A percentile compares a stretch with the other conserved stretches of the same genome.
phyloP scores from a whole-genome alignment of 106 monocot species.

The Dioscorea alata region DNA sequence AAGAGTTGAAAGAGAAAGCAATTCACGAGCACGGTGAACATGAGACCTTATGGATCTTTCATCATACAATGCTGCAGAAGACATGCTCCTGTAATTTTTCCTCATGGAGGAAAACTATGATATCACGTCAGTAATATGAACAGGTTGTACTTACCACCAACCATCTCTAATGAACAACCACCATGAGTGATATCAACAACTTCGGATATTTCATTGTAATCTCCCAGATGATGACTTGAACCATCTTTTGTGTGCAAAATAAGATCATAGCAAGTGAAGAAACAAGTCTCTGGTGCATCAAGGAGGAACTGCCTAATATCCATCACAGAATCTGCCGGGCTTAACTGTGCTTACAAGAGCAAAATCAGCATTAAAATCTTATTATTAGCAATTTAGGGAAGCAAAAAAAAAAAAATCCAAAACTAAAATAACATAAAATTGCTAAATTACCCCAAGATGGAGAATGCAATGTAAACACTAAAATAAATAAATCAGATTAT shows the following conservation, averaged over 20 bases:
- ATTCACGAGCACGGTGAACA: constrained; percentile 64
- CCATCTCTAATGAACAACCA: constrained; percentile 85
- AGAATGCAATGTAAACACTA: neutral
- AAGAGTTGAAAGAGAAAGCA: constrained; percentile 70
- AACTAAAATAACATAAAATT: neutral
- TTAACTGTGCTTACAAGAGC: constrained; percentile 56
- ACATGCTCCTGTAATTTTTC: neutral
- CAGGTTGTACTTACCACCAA: constrained; percentile 50
- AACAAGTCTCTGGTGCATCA: constrained; percentile 98
- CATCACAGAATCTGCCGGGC: constrained; percentile 92
- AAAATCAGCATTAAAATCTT: neutral
- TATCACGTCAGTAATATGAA: neutral
- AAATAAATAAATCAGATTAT: neutral
- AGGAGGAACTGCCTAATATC: constrained; percentile 96
- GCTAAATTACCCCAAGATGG: neutral
- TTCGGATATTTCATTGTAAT: constrained; percentile 98
- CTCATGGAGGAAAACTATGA: neutral
- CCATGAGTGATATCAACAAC: constrained; percentile 87
- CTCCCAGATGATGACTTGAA: constrained; percentile 60
- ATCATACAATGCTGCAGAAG: constrained; percentile 85
- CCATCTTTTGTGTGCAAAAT: constrained; percentile 86
- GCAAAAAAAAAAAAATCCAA: neutral
- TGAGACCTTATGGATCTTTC: constrained; percentile 96
- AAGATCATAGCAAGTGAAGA: constrained; percentile 93
- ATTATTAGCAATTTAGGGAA: neutral